Percentiles rank a stretch among this genome's conserved stretches.
Evolutionary conservation across 192 early-diverging fungal genomes (phyloP).

Genomic region (Coemansia reversa): DNA sequence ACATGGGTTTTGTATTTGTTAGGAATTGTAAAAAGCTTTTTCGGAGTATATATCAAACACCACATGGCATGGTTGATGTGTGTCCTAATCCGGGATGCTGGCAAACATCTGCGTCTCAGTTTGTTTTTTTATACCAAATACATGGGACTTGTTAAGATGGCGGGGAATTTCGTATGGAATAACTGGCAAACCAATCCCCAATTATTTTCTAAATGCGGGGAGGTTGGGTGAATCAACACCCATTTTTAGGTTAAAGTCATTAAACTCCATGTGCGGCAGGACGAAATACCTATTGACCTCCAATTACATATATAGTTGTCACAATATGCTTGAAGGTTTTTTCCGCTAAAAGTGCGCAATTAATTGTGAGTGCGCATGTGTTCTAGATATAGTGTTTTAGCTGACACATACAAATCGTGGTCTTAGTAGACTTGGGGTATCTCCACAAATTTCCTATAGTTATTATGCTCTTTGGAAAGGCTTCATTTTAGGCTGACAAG

Average conservation of each 20-base stretch:
- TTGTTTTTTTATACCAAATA: neutral
- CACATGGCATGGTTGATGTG: neutral
- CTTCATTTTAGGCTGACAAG: neutral
- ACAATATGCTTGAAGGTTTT: neutral
- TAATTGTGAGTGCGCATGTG: neutral
- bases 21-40: neutral
- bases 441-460: neutral
- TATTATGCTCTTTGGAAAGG: neutral
- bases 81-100: neutral
- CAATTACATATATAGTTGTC: neutral
- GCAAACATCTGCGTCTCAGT: neutral
- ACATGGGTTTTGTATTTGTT: neutral
- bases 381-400: neutral
- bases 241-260: neutral
- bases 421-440: neutral
- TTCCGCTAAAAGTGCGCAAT: neutral
- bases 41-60: neutral
- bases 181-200: neutral
- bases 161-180: neutral
- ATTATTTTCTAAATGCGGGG: neutral
- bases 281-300: neutral
- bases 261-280: neutral
- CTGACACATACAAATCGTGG: neutral
- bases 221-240: neutral
- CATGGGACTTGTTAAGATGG: neutral